These are phyloP conservation scores for Colletotrichum trifolii DNA, from an alignment of 2,329 filamentous ascomycete species.

Conservation along the genomic window DNA sequence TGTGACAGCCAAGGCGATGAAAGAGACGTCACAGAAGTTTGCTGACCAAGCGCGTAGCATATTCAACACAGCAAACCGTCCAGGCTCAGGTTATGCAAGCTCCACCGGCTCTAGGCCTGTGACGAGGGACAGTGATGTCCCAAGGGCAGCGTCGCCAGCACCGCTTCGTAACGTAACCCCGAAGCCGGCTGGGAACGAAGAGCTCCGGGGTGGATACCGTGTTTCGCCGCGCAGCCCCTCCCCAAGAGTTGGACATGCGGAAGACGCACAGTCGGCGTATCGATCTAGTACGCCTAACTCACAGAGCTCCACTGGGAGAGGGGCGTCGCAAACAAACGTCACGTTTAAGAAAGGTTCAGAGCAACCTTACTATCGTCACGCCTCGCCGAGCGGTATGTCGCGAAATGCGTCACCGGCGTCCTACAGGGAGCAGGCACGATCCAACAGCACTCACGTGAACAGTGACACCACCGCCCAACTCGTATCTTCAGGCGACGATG, in stretches of 20 bases:
- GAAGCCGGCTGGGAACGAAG: constrained; percentile 64
- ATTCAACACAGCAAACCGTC: constrained; percentile 62
- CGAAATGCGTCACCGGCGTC: constrained; percentile 61
- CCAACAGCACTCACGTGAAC: constrained; percentile 61
- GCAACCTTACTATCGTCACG: constrained; percentile 62
- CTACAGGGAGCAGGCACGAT: constrained; percentile 60
- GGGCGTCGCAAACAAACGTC: constrained; percentile 26
- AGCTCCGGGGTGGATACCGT: constrained; percentile 55
- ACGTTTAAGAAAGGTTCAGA: constrained; percentile 48
- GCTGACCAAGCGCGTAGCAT: constrained; percentile 84
- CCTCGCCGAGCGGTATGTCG: constrained; percentile 61
- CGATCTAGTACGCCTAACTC: constrained; percentile 73
- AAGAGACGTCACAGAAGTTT: constrained; percentile 91
- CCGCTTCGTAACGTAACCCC: constrained; percentile 74
- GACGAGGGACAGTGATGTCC: constrained; percentile 69
- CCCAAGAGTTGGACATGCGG: constrained; percentile 68
- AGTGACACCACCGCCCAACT: constrained; percentile 77
- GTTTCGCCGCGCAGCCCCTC: constrained; percentile 68
- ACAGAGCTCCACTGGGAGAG: constrained; percentile 54
- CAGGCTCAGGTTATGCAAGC: constrained; percentile 49
- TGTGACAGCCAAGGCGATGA: constrained; percentile 94
- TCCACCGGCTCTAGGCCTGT: constrained; percentile 64
- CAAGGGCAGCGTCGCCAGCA: constrained; percentile 74
- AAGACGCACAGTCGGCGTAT: constrained; percentile 54
- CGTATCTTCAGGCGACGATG: constrained; percentile 65